phyloP scores from a whole-genome alignment of 75 land plant genomes.

The Picea glauca region DNA sequence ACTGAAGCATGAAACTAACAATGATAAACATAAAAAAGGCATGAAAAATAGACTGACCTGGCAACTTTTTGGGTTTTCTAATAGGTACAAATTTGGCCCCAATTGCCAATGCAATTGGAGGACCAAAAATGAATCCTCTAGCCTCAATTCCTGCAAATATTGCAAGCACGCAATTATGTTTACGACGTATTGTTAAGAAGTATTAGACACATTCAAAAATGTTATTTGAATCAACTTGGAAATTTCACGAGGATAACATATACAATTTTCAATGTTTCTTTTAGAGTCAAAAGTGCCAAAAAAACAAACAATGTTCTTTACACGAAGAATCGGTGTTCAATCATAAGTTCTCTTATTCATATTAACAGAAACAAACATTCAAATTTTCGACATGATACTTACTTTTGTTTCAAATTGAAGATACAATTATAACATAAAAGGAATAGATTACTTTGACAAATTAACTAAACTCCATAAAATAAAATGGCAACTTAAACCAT shows the following conservation, averaged over 20 bases:
- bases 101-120: conserved; percentile 87
- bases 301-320: not conserved
- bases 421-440: not conserved
- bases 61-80: conserved; percentile 75
- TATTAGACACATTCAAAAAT: not conserved
- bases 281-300: not conserved
- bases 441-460: not conserved
- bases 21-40: not conserved
- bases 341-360: not conserved
- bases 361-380: not conserved
- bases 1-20: not conserved
- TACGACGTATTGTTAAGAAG: not conserved
- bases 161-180: not conserved
- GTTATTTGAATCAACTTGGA: not conserved
- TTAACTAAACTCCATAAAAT: not conserved
- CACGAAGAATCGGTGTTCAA: too few species aligned
- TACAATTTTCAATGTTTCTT: not conserved
- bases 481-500: not conserved
- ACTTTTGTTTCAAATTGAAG: not conserved
- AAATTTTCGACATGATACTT: not conserved
- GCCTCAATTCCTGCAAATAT: conserved; percentile 79
- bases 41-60: conserved; percentile 38
- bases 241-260: not conserved
- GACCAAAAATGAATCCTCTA: conserved; percentile 93
- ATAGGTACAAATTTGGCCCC: conserved; percentile 90